Percentiles rank a stretch among this genome's conserved stretches.
These are phyloP conservation scores for Tetradesmus lagerheimii DNA, from an alignment of 139 green algal species.

Conservation along the genomic window DNA sequence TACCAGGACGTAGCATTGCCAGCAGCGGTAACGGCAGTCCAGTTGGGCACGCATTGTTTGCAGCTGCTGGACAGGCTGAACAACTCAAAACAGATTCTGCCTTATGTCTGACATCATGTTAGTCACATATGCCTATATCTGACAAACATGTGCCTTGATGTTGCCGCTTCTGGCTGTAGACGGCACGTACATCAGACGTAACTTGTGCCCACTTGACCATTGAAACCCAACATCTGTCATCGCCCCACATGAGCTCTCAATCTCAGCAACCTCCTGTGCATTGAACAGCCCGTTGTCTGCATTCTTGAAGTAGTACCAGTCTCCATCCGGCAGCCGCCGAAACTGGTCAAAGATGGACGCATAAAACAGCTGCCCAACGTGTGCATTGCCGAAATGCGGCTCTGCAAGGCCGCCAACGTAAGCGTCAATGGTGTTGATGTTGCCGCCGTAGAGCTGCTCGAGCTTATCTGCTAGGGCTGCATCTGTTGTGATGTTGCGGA, in stretches of 20 bases:
- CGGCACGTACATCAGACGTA: too few relatives aligned
- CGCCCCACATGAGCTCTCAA: slow-evolving; percentile 32
- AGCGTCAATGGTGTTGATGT: slow-evolving; percentile 29
- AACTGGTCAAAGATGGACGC: slow-evolving; percentile 57
- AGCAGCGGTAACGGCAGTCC: too few relatives aligned
- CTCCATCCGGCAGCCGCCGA: slow-evolving; percentile 45
- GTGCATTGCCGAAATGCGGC: slow-evolving; percentile 18
- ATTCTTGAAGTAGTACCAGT: slow-evolving; percentile 62
- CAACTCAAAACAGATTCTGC: too few relatives aligned
- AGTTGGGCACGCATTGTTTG: too few relatives aligned
- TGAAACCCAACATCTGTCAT: too few relatives aligned
- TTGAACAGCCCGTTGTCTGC: slow-evolving; percentile 43
- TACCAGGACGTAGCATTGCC: too few relatives aligned
- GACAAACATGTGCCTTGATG: too few relatives aligned
- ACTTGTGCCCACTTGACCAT: too few relatives aligned
- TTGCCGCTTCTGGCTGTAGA: too few relatives aligned
- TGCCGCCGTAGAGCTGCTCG: background rate
- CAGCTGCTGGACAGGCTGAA: too few relatives aligned
- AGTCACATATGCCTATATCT: too few relatives aligned
- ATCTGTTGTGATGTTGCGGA: slow-evolving; percentile 21
- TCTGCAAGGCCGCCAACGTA: slow-evolving; percentile 58
- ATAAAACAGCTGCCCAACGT: slow-evolving; percentile 50
- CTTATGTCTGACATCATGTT: too few relatives aligned
- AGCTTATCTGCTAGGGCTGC: background rate
- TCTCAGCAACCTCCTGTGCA: slow-evolving; percentile 33